Conservation (phyloP, 1,284 basidiomycete species). For the Fomitopsis palustris region DNA sequence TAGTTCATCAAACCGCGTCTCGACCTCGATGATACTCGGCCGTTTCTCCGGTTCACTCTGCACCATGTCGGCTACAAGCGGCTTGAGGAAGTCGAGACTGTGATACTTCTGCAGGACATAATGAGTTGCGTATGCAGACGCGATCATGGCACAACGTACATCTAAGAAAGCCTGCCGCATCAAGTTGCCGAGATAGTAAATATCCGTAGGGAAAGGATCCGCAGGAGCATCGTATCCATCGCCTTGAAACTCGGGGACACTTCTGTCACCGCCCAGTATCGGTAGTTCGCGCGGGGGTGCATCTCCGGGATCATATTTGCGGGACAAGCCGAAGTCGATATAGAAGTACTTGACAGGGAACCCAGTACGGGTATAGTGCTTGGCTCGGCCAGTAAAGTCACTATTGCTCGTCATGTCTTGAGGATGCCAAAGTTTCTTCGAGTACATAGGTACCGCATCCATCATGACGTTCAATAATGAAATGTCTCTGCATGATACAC, state of each 20-base stretch:
- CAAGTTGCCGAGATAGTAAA: conserved; percentile 22
- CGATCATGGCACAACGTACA: conserved; percentile 4
- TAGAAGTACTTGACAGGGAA: conserved; percentile 30
- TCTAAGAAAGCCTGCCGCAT: conserved; percentile 17
- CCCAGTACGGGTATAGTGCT: conserved; percentile 26
- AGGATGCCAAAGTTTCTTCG: conserved; percentile 26
- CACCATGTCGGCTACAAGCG: conserved; percentile 12
- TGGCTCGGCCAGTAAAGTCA: conserved; percentile 19
- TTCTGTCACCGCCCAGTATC: conserved; percentile 9
- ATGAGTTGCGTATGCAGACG: background rate
- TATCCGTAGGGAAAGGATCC: conserved; percentile 20
- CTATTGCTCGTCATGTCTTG: conserved; percentile 3
- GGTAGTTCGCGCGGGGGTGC: conserved; percentile 7
- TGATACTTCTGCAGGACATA: background rate
- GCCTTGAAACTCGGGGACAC: conserved; percentile 11
- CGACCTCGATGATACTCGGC: conserved; percentile 13
- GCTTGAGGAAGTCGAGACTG: conserved; percentile 9
- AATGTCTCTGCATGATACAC: background rate
- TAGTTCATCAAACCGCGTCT: conserved; percentile 7
- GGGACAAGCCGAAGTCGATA: conserved; percentile 35
- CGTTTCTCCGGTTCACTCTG: conserved; percentile 11
- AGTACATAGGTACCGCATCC: conserved; percentile 28
- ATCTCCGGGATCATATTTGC: conserved; percentile 14
- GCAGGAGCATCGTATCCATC: background rate
- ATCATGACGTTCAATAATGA: conserved; percentile 36